Evolutionary conservation across 1,139 yeast genomes (phyloP).

Genomic region (Taiozyma onychis): DNA sequence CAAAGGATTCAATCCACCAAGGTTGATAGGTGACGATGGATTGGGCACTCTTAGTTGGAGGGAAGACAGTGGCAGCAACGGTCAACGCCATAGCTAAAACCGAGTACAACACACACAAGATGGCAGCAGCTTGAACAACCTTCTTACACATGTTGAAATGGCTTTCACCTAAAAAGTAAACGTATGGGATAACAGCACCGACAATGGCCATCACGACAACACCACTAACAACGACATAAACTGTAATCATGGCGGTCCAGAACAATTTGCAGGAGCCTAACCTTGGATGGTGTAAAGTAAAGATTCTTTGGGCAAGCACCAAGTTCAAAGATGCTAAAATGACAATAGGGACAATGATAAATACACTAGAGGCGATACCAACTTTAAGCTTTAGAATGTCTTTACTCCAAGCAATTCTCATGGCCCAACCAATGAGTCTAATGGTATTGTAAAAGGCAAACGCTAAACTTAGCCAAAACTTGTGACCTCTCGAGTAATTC

Average conservation of each 20-base stretch:
- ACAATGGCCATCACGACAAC: constrained; percentile 62
- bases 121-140: constrained; percentile 52
- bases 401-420: constrained; percentile 55
- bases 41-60: constrained; percentile 53
- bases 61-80: constrained; percentile 45
- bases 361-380: constrained; percentile 59
- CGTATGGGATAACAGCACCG: constrained; percentile 61
- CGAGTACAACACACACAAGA: constrained; percentile 55
- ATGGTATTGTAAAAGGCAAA: constrained; percentile 48
- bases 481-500: constrained; percentile 56
- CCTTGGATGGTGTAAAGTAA: constrained; percentile 81
- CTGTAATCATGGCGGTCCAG: constrained; percentile 45
- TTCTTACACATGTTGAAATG: constrained; percentile 47
- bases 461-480: constrained; percentile 52
- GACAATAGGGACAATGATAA: constrained; percentile 52
- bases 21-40: constrained; percentile 62
- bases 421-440: constrained; percentile 54
- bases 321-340: constrained; percentile 53
- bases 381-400: constrained; percentile 39
- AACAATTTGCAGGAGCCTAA: constrained; percentile 55
- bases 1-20: constrained; percentile 70
- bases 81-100: constrained; percentile 47
- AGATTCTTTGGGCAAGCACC: constrained; percentile 68
- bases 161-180: constrained; percentile 44
- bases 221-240: constrained; percentile 52